phyloP scores from a whole-genome alignment of 495 filamentous ascomycete species.

The Cairneyella variabilis region DNA sequence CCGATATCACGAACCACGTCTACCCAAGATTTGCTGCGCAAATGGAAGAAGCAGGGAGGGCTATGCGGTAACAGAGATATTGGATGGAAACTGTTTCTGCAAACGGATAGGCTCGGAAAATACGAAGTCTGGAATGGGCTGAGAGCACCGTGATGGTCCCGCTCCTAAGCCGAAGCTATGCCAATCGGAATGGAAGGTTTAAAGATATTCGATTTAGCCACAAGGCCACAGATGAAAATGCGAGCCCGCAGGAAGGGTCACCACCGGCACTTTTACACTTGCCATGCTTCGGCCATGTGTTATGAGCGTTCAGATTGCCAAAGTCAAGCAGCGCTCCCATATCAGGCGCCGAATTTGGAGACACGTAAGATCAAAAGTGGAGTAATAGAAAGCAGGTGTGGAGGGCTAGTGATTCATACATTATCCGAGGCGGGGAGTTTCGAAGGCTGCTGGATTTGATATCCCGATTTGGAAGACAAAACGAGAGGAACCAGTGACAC shows the following conservation, averaged over 20 bases:
- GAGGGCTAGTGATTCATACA: slow-evolving; percentile 20
- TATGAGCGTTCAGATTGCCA: slow-evolving; percentile 14
- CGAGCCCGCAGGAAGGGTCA: slow-evolving; percentile 4
- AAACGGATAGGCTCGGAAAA: slow-evolving; percentile 21
- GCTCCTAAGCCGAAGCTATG: slow-evolving; percentile 1
- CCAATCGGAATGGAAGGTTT: background rate
- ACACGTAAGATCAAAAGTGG: slow-evolving; percentile 21
- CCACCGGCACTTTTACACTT: slow-evolving; percentile 10
- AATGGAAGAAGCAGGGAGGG: slow-evolving; percentile 5
- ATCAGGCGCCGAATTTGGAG: slow-evolving; percentile 22
- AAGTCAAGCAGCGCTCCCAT: slow-evolving; percentile 16
- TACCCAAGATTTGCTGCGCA: slow-evolving; percentile 2
- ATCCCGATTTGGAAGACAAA: slow-evolving; percentile 23
- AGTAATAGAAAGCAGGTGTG: slow-evolving; percentile 22
- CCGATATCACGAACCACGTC: slow-evolving; percentile 9
- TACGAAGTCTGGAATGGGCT: background rate
- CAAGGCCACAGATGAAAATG: background rate
- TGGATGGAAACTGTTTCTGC: slow-evolving; percentile 28
- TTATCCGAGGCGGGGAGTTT: slow-evolving; percentile 17
- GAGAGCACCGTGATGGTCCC: slow-evolving; percentile 8
- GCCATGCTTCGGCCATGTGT: too few relatives aligned
- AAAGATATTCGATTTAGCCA: background rate
- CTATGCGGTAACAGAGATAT: background rate
- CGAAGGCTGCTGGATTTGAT: slow-evolving; percentile 21
- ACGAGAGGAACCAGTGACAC: slow-evolving; percentile 4